These are phyloP conservation scores for Paecilomyces niveus DNA, from an alignment of 2,329 filamentous ascomycete genomes.

Conservation along the genomic window DNA sequence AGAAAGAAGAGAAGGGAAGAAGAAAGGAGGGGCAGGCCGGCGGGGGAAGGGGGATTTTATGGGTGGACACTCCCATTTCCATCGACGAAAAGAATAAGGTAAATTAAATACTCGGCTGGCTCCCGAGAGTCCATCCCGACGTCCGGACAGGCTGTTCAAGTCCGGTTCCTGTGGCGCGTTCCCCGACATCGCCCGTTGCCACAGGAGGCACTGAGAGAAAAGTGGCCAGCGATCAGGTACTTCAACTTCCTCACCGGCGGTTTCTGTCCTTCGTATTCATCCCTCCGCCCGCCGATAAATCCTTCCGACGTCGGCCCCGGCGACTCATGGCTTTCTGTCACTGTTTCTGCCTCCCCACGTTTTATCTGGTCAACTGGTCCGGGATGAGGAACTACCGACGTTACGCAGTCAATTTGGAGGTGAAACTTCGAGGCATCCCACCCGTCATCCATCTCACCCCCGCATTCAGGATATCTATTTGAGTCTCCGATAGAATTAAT, in stretches of 20 bases:
- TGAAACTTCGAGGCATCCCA: too few species aligned
- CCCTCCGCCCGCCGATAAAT: neutral
- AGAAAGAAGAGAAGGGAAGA: slow-evolving; percentile 6
- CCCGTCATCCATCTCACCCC: neutral
- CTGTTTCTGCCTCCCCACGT: neutral
- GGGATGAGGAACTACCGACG: too few species aligned
- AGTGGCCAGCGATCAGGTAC: too few species aligned
- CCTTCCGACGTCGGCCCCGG: neutral
- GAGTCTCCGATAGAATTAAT: too few species aligned
- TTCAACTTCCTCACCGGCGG: too few species aligned
- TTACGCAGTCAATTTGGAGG: too few species aligned
- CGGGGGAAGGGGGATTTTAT: slow-evolving; percentile 16
- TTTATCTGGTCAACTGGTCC: too few species aligned
- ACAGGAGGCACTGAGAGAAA: too few species aligned
- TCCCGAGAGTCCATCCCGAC: neutral
- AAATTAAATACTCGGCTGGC: neutral
- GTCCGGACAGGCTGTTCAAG: neutral
- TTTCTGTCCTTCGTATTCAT: too few species aligned
- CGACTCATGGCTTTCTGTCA: neutral
- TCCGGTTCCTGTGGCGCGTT: too few species aligned
- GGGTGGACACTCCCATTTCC: slow-evolving; percentile 6
- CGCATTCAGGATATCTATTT: neutral
- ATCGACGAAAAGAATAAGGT: slow-evolving; percentile 6
- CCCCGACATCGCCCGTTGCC: neutral
- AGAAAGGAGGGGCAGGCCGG: neutral